These are phyloP conservation scores for Chalaropsis thielavioides DNA, from an alignment of 2,329 filamentous ascomycete genomes.

Conservation along the genomic window DNA sequence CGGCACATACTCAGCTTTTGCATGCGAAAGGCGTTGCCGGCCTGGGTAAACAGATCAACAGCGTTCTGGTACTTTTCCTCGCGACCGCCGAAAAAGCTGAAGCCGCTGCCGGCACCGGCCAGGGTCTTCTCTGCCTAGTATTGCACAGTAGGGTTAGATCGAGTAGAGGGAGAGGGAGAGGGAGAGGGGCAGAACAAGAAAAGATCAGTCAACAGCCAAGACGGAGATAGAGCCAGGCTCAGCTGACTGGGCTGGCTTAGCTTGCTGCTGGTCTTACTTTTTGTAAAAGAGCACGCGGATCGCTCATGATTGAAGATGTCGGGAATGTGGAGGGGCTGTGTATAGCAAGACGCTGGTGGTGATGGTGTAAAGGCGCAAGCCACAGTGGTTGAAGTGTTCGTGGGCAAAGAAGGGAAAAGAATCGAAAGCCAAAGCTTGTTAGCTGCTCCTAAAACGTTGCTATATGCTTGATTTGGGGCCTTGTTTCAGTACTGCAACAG, in stretches of 20 bases:
- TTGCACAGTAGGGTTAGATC: background rate
- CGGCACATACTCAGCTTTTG: conserved; percentile 57
- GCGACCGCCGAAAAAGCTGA: conserved; percentile 76
- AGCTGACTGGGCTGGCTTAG: background rate
- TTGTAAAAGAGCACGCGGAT: conserved; percentile 63
- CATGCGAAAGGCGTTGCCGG: conserved; percentile 82
- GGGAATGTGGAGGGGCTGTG: background rate
- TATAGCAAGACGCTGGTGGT: background rate
- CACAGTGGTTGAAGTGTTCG: background rate
- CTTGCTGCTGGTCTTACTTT: no score
- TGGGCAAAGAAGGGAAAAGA: background rate
- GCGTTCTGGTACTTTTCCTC: conserved; percentile 84
- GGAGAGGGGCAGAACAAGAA: background rate
- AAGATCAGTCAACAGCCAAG: background rate
- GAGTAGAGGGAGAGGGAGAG: background rate
- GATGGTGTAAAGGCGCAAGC: background rate
- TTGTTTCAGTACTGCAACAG: background rate
- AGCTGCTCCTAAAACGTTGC: background rate
- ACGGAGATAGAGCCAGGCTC: background rate
- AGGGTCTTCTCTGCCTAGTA: conserved; percentile 73
- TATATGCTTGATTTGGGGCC: background rate
- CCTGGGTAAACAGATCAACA: conserved; percentile 73
- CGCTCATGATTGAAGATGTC: conserved; percentile 23
- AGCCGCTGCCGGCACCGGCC: conserved; percentile 60
- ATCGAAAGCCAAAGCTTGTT: background rate